Percentiles rank a stretch among this genome's conserved stretches.
phyloP scores from a whole-genome alignment of 176 grass and related monocot genomes.

The Poa pratensis region DNA sequence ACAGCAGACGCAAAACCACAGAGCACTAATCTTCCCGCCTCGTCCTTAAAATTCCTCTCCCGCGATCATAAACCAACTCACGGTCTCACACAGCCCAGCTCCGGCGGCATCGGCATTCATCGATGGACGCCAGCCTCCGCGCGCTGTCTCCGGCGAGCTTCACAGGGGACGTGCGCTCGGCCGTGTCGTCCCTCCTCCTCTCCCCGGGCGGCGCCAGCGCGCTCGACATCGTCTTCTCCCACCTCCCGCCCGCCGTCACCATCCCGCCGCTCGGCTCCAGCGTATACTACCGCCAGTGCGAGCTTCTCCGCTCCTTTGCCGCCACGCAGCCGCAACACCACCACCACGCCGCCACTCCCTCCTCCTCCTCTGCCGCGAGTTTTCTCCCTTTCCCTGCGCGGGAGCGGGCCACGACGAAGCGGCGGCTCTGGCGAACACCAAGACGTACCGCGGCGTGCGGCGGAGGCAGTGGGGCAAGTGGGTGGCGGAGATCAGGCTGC shows the following conservation, averaged over 20 bases:
- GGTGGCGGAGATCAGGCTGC: slow-evolving; percentile 85
- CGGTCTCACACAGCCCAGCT: background rate
- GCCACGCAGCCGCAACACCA: slow-evolving; percentile 15
- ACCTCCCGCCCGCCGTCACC: slow-evolving; percentile 54
- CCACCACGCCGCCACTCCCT: background rate
- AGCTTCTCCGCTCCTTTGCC: slow-evolving; percentile 75
- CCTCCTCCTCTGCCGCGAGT: background rate
- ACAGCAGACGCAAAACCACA: background rate
- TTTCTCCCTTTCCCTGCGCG: background rate
- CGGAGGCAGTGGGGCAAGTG: slow-evolving; percentile 99
- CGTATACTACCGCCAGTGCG: slow-evolving; percentile 85
- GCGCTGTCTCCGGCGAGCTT: slow-evolving; percentile 47
- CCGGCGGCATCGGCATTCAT: background rate
- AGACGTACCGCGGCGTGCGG: slow-evolving; percentile 80
- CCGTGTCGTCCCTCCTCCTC: slow-evolving; percentile 64
- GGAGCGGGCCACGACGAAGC: background rate
- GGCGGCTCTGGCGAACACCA: background rate
- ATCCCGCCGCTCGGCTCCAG: slow-evolving; percentile 77
- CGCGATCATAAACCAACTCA: background rate
- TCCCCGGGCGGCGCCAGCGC: slow-evolving; percentile 63
- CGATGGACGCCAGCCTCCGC: slow-evolving; percentile 53
- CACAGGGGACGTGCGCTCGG: slow-evolving; percentile 54
- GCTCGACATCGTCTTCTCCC: slow-evolving; percentile 80
- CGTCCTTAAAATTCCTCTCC: background rate
- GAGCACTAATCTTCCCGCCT: slow-evolving; percentile 40